Conservation (phyloP, 2,329 filamentous ascomycete genomes). For the Clonostachys chloroleuca region DNA sequence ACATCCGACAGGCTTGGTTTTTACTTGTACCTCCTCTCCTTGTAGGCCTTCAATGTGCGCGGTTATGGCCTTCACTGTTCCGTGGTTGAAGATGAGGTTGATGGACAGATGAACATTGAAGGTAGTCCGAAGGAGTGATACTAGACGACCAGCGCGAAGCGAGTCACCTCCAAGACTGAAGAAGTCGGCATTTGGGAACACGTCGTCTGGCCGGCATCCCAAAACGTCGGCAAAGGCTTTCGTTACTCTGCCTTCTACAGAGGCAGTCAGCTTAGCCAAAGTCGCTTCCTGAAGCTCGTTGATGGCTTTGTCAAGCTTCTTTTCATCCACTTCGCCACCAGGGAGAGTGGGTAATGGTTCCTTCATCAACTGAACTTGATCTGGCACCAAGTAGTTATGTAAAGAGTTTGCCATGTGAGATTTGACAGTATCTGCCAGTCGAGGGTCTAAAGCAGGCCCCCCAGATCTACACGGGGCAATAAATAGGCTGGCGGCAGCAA, state of each 20-base stretch:
- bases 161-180: slow-evolving; percentile 50
- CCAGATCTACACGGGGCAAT: slow-evolving; percentile 10
- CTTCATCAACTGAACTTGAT: slow-evolving; percentile 22
- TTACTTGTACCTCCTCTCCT: not conserved
- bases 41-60: slow-evolving; percentile 22
- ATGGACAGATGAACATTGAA: slow-evolving; percentile 45
- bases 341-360: slow-evolving; percentile 24
- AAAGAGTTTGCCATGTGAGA: slow-evolving; percentile 5
- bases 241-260: slow-evolving; percentile 29
- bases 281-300: slow-evolving; percentile 12
- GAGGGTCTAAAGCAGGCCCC: not conserved
- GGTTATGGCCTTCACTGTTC: slow-evolving; percentile 34
- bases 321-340: slow-evolving; percentile 24
- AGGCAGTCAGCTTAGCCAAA: slow-evolving; percentile 11
- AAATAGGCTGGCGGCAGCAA: slow-evolving; percentile 10
- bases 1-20: slow-evolving; percentile 19
- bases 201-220: slow-evolving; percentile 26
- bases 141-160: slow-evolving; percentile 44
- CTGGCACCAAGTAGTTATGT: slow-evolving; percentile 31
- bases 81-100: slow-evolving; percentile 43
- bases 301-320: slow-evolving; percentile 24
- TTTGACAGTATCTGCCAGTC: slow-evolving; percentile 8
- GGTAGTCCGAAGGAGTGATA: slow-evolving; percentile 43
- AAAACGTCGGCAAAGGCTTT: slow-evolving; percentile 41
- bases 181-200: slow-evolving; percentile 38